Evolutionary conservation across 2,329 filamentous ascomycete genomes (phyloP).

Genomic region (Aspergillus sclerotialis): DNA sequence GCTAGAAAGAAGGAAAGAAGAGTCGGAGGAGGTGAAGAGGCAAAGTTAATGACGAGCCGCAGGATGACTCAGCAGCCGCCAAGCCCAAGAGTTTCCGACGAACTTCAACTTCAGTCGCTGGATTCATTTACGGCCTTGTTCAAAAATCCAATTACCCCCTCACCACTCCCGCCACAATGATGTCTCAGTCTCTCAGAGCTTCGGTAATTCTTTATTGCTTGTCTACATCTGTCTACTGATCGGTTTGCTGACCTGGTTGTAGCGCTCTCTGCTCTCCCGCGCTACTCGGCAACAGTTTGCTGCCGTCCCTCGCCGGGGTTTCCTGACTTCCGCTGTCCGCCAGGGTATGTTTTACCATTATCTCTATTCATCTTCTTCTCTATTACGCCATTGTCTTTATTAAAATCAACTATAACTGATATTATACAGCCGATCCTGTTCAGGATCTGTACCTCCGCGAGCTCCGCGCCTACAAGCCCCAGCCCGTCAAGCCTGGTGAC

Average conservation of each 20-base stretch:
- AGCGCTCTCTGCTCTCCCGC: conserved; percentile 58
- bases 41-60: conserved; percentile 12
- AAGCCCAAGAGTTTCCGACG: conserved; percentile 21
- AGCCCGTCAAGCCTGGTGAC: conserved; percentile 76
- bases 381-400: conserved; percentile 18
- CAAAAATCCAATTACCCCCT: conserved; percentile 12
- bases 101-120: conserved; percentile 13
- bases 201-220: conserved; percentile 41
- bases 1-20: conserved; percentile 9
- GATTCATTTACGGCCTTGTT: too few species aligned
- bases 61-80: conserved; percentile 18
- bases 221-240: conserved; percentile 9
- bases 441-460: conserved; percentile 97
- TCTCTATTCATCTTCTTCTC: conserved; percentile 5
- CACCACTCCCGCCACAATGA: conserved; percentile 40
- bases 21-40: conserved; percentile 5
- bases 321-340: conserved; percentile 56
- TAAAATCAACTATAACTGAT: conserved; percentile 11
- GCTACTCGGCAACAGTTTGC: conserved; percentile 51
- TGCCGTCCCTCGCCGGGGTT: conserved; percentile 54
- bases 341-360: conserved; percentile 50
- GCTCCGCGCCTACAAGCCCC: conserved; percentile 89
- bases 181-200: conserved; percentile 56
- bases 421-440: conserved; percentile 77
- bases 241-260: conserved; percentile 10